Conservation (phyloP, 2,329 filamentous ascomycete species). For the Didymella keratinophila region DNA sequence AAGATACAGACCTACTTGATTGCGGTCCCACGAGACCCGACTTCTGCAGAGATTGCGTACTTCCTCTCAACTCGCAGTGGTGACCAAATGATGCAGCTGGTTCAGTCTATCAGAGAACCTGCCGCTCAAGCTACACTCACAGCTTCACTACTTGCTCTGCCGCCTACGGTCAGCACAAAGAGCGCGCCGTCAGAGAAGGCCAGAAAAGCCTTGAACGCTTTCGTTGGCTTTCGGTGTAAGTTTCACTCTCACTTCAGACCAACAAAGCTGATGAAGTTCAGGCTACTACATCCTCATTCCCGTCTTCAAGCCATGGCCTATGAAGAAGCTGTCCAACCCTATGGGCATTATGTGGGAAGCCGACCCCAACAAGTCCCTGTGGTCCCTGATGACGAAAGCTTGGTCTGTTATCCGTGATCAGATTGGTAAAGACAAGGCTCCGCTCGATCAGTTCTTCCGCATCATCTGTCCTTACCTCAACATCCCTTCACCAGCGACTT, state of each 20-base stretch:
- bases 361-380: constrained; percentile 61
- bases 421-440: constrained; percentile 56
- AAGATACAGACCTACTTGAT: background rate
- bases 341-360: constrained; percentile 60
- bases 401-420: constrained; percentile 64
- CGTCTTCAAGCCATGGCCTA: constrained; percentile 56
- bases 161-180: constrained; percentile 4
- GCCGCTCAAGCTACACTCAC: constrained; percentile 28
- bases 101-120: constrained; percentile 25
- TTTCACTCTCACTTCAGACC: constrained; percentile 2
- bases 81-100: constrained; percentile 27
- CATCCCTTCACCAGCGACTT: constrained; percentile 55
- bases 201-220: constrained; percentile 47
- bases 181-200: constrained; percentile 20
- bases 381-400: constrained; percentile 62
- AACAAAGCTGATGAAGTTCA: constrained; percentile 45
- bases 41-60: constrained; percentile 23
- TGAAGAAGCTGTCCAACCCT: constrained; percentile 62
- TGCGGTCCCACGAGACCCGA: constrained; percentile 20
- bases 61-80: constrained; percentile 27
- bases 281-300: constrained; percentile 57
- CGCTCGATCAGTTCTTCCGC: constrained; percentile 58
- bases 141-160: constrained; percentile 14
- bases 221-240: constrained; percentile 49
- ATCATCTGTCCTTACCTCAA: constrained; percentile 58